Conservation (phyloP, 2,329 filamentous ascomycete genomes). For the Phaeosphaeria sp. region DNA sequence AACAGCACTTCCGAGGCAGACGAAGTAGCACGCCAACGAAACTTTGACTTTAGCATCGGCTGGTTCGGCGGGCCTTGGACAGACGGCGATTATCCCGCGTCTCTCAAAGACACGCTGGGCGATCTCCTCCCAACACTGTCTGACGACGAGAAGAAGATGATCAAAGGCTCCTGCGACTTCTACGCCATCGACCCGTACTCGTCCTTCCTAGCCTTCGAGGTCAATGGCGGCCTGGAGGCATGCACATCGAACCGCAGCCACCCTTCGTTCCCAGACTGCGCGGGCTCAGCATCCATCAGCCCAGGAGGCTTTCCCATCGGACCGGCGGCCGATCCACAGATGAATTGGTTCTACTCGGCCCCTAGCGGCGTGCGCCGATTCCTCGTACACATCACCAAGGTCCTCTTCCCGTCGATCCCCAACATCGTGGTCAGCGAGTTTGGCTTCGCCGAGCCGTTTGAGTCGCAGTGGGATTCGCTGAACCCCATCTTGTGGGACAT, state of each 20-base stretch:
- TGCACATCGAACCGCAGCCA: slow-evolving; percentile 51
- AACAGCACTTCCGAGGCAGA: slow-evolving; percentile 45
- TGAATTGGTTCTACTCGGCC: slow-evolving; percentile 51
- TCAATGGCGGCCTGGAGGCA: slow-evolving; percentile 43
- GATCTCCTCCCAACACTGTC: slow-evolving; percentile 49
- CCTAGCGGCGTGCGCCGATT: slow-evolving; percentile 50
- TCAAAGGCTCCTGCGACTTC: slow-evolving; percentile 54
- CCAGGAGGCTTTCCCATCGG: slow-evolving; percentile 55
- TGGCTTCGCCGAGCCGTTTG: slow-evolving; percentile 52
- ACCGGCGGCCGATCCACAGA: slow-evolving; percentile 51
- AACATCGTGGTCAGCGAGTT: slow-evolving; percentile 53
- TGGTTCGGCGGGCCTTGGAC: slow-evolving; percentile 58
- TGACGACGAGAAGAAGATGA: slow-evolving; percentile 48
- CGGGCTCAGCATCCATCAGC: slow-evolving; percentile 38
- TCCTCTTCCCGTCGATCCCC: slow-evolving; percentile 51
- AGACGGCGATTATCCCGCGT: slow-evolving; percentile 52
- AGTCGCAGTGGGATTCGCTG: slow-evolving; percentile 36
- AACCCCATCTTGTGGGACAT: slow-evolving; percentile 50
- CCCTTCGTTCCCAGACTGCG: slow-evolving; percentile 52
- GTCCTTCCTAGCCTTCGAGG: slow-evolving; percentile 38
- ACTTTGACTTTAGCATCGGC: slow-evolving; percentile 51
- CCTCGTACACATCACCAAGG: slow-evolving; percentile 51
- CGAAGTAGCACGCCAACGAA: slow-evolving; percentile 46
- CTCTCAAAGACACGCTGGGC: slow-evolving; percentile 49
- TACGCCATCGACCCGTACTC: slow-evolving; percentile 51